Percentiles rank a stretch among this genome's conserved stretches.
Conservation (phyloP, 2,329 filamentous ascomycete species). For the Eutypa lata region DNA sequence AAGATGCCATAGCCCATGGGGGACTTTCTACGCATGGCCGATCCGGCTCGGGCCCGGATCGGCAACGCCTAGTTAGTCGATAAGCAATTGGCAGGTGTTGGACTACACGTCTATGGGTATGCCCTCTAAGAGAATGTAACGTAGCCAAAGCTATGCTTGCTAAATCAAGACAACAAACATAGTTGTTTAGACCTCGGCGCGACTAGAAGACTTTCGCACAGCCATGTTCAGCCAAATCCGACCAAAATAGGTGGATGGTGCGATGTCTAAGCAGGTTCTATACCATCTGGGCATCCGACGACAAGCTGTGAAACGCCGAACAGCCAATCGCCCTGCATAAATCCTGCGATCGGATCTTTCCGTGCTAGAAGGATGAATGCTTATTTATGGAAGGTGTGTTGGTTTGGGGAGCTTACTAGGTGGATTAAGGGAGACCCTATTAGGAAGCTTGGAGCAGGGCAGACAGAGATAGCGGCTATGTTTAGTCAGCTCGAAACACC, state of each 20-base stretch:
- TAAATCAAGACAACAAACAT: too few relatives aligned
- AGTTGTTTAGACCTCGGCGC: background rate
- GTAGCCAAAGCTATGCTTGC: background rate
- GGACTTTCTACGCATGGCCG: background rate
- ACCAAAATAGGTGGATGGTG: too few relatives aligned
- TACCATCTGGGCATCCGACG: background rate
- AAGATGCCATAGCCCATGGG: too few relatives aligned
- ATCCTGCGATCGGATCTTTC: background rate
- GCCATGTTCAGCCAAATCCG: background rate
- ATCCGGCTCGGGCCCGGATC: background rate
- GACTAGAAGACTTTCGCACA: background rate
- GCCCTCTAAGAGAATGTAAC: background rate
- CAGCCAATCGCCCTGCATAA: background rate
- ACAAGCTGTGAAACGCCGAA: background rate
- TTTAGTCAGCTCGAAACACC: too few relatives aligned
- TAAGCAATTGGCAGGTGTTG: background rate
- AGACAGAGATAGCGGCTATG: too few relatives aligned
- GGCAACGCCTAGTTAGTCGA: background rate
- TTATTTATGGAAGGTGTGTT: background rate
- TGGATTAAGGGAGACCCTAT: too few relatives aligned
- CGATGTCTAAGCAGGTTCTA: background rate
- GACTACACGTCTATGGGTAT: background rate
- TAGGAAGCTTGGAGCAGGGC: too few relatives aligned
- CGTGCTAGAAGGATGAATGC: background rate
- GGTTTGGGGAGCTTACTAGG: too few relatives aligned